Conservation (phyloP, 2,329 filamentous ascomycete species). For the Trichophyton simii region DNA sequence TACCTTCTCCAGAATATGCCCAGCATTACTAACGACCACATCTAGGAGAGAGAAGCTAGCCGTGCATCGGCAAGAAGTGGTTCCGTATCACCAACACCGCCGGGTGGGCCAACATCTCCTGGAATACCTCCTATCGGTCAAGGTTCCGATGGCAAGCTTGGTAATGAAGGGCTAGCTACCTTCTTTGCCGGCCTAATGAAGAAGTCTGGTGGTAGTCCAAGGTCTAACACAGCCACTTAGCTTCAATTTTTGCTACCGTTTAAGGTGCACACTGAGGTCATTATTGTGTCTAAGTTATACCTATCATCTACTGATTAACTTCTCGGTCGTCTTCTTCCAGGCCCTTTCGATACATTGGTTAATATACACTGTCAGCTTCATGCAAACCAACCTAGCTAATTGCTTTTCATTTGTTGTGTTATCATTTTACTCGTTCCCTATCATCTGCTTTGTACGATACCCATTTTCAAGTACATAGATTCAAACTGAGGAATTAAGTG, state of each 20-base stretch:
- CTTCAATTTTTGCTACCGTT: not conserved
- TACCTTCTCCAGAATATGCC: conserved; percentile 2
- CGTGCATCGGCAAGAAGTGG: conserved; percentile 27
- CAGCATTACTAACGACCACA: not conserved
- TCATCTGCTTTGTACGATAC: conserved; percentile 3
- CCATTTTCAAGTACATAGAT: conserved; percentile 4
- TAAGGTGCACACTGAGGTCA: too few species aligned
- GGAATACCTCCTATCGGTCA: conserved; percentile 16
- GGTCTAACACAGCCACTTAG: conserved; percentile 23
- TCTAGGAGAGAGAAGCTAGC: conserved; percentile 33
- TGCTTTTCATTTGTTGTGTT: not conserved
- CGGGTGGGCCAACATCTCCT: conserved; percentile 13
- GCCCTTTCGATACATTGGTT: not conserved
- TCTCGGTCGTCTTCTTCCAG: not conserved
- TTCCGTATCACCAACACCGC: conserved; percentile 18
- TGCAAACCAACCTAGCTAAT: not conserved
- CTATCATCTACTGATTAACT: not conserved
- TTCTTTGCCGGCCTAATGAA: conserved; percentile 50
- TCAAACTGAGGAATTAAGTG: not conserved
- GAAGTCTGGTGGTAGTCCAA: conserved; percentile 30
- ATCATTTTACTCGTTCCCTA: not conserved
- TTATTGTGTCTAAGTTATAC: not conserved
- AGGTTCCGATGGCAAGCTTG: conserved; percentile 36
- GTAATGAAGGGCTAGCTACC: conserved; percentile 47
- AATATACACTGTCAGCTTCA: not conserved